Conservation (phyloP, 2,329 filamentous ascomycete species). For the Xylaria sp. region DNA sequence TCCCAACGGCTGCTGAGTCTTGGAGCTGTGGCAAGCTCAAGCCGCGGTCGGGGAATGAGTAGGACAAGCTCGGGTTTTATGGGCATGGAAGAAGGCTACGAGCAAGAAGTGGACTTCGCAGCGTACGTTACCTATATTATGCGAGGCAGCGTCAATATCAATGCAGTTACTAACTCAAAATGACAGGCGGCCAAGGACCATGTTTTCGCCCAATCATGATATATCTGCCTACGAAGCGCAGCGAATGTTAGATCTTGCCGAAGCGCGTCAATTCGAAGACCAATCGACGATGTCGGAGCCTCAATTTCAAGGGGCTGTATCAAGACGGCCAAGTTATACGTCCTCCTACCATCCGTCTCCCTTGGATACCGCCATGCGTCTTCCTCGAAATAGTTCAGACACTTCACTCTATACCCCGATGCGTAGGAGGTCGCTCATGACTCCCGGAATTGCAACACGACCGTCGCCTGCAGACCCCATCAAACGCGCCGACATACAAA, state of each 20-base stretch:
- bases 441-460: constrained; percentile 42
- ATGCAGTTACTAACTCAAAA: constrained; percentile 20
- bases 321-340: constrained; percentile 46
- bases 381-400: constrained; percentile 54
- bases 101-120: constrained; percentile 3
- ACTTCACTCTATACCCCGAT: constrained; percentile 41
- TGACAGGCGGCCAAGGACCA: constrained; percentile 42
- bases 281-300: constrained; percentile 45
- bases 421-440: constrained; percentile 41
- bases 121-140: constrained; percentile 14
- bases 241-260: constrained; percentile 48
- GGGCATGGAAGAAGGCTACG: constrained; percentile 27
- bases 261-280: constrained; percentile 43
- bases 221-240: constrained; percentile 53
- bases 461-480: constrained; percentile 23
- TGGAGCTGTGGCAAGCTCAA: constrained; percentile 33
- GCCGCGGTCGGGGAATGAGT: constrained; percentile 32
- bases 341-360: constrained; percentile 36
- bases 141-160: constrained; percentile 11
- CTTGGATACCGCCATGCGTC: constrained; percentile 35
- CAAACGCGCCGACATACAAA: constrained; percentile 21
- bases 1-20: constrained; percentile 41
- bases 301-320: constrained; percentile 42
- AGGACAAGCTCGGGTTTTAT: constrained; percentile 44
- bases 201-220: constrained; percentile 51